Evolutionary conservation across 2,329 filamentous ascomycete genomes (phyloP).

Genomic region (Kalaharituber pfeilii): DNA sequence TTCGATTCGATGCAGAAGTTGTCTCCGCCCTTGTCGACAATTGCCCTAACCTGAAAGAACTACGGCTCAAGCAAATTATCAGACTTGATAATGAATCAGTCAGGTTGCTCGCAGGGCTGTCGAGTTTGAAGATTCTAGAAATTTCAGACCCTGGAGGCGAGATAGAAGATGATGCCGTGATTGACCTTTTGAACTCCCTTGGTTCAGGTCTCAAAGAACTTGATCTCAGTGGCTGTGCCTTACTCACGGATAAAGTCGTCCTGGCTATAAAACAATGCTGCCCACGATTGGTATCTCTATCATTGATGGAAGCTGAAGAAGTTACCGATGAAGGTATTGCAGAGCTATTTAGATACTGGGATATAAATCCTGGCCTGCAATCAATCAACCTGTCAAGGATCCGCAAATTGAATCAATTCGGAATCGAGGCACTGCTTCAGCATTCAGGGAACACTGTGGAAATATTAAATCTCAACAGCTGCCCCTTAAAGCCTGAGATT

Average conservation of each 20-base stretch:
- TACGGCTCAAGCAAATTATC: slow-evolving; percentile 17
- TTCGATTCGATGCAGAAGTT: slow-evolving; percentile 15
- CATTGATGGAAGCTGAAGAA: slow-evolving; percentile 14
- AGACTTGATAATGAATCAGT: slow-evolving; percentile 16
- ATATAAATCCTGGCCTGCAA: slow-evolving; percentile 16
- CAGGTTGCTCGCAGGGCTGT: slow-evolving; percentile 14
- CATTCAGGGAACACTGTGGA: slow-evolving; percentile 18
- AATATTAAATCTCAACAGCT: slow-evolving; percentile 18
- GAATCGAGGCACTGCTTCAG: slow-evolving; percentile 11
- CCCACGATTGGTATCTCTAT: slow-evolving; percentile 15
- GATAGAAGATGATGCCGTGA: slow-evolving; percentile 16
- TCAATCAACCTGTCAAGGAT: slow-evolving; percentile 12
- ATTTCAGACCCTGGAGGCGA: slow-evolving; percentile 16
- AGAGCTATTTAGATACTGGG: slow-evolving; percentile 18
- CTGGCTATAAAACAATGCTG: slow-evolving; percentile 18
- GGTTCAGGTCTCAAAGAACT: slow-evolving; percentile 19
- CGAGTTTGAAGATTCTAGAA: slow-evolving; percentile 17
- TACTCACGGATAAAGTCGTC: slow-evolving; percentile 13
- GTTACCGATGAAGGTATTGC: slow-evolving; percentile 16
- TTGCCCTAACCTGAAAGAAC: slow-evolving; percentile 20
- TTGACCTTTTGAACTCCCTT: slow-evolving; percentile 16
- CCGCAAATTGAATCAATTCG: slow-evolving; percentile 10
- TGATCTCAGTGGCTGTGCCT: slow-evolving; percentile 14
- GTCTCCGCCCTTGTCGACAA: slow-evolving; percentile 19
- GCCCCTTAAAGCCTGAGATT: slow-evolving; percentile 10